phyloP scores from a whole-genome alignment of 2,329 filamentous ascomycete species.

The Aspergillus hiratsukae region DNA sequence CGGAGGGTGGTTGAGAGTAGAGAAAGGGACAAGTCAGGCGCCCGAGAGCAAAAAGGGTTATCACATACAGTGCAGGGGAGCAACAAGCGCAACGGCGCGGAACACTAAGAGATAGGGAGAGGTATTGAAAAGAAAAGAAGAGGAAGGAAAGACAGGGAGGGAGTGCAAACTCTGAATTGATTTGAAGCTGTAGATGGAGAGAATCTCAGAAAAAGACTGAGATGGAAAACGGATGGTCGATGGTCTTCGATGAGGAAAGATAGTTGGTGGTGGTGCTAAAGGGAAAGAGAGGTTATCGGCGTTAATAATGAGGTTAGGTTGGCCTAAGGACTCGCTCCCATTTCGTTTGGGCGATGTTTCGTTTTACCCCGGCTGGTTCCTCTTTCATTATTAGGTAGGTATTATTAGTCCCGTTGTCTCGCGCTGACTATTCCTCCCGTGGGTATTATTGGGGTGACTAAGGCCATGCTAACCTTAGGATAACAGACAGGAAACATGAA shows the following conservation, averaged over 20 bases:
- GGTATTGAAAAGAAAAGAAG: conserved; percentile 15
- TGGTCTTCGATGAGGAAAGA: neutral
- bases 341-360: conserved; percentile 6
- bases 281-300: conserved; percentile 23
- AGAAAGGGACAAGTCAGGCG: conserved; percentile 32
- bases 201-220: conserved; percentile 7
- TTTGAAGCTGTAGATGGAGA: conserved; percentile 5
- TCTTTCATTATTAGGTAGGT: neutral
- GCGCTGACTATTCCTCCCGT: neutral
- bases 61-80: conserved; percentile 27
- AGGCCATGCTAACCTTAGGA: neutral
- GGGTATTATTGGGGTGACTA: neutral
- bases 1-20: conserved; percentile 13
- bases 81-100: conserved; percentile 25
- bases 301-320: conserved; percentile 6
- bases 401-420: neutral
- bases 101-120: conserved; percentile 17
- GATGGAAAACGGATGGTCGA: conserved; percentile 1
- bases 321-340: neutral
- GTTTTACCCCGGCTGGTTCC: neutral
- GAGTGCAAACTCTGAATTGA: conserved; percentile 17
- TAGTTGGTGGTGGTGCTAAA: conserved; percentile 16
- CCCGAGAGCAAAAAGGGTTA: conserved; percentile 28
- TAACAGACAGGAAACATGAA: neutral
- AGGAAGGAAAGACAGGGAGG: conserved; percentile 19